A percentile compares a stretch with the other conserved stretches of the same genome.
Conservation (phyloP, 2,329 filamentous ascomycete species). For the Xylaria hypoxylon region DNA sequence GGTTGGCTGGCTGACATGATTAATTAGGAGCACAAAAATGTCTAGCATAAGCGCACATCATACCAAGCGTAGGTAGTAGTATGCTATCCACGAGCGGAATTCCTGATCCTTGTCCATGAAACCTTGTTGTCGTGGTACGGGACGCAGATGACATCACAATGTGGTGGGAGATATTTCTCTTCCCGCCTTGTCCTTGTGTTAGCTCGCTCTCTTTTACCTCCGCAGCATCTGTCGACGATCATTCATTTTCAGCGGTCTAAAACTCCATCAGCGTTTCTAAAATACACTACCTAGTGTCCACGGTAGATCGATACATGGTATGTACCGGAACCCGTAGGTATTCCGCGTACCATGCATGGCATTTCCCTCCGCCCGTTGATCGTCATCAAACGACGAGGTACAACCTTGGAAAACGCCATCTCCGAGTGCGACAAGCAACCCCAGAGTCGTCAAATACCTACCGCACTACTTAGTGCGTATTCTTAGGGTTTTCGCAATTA, state of each 20-base stretch:
- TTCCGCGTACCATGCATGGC: conserved; percentile 5
- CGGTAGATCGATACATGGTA: too few species aligned
- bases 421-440: too few species aligned
- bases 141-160: conserved; percentile 34
- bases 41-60: conserved; percentile 15
- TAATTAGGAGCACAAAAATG: neutral
- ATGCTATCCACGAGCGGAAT: conserved; percentile 6
- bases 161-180: neutral
- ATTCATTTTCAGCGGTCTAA: too few species aligned
- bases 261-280: too few species aligned
- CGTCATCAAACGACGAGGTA: conserved; percentile 18
- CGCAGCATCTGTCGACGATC: neutral
- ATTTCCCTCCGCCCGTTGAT: conserved; percentile 24
- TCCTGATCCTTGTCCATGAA: conserved; percentile 21
- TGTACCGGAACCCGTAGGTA: too few species aligned
- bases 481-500: too few species aligned
- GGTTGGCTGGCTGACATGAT: neutral
- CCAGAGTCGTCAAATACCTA: too few species aligned
- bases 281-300: too few species aligned
- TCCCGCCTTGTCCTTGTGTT: neutral
- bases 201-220: too few species aligned
- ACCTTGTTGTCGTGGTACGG: conserved; percentile 24
- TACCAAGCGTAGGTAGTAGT: neutral
- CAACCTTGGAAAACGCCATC: neutral
- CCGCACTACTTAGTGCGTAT: too few species aligned